Conservation (phyloP, 2,329 filamentous ascomycete species). For the Xylariaceae sp. region DNA sequence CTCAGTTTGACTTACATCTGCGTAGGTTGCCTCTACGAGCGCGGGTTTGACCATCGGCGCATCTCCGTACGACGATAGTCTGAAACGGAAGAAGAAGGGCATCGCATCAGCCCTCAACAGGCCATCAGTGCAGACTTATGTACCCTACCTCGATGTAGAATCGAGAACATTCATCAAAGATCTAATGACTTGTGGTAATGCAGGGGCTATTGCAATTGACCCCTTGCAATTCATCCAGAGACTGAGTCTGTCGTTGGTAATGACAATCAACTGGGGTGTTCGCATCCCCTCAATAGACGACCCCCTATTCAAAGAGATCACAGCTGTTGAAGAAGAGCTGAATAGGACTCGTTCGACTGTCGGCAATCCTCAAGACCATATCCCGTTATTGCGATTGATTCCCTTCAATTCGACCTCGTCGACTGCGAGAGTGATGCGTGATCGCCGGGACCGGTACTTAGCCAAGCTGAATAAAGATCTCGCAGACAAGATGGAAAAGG, state of each 20-base stretch:
- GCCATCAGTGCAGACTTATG: conserved; percentile 71
- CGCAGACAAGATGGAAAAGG: conserved; percentile 36
- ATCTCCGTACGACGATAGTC: conserved; percentile 79
- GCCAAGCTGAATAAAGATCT: conserved; percentile 63
- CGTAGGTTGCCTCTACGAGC: conserved; percentile 57
- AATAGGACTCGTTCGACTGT: conserved; percentile 74
- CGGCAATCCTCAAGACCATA: conserved; percentile 82
- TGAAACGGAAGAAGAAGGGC: conserved; percentile 71
- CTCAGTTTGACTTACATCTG: no score
- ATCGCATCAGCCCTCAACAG: conserved; percentile 75
- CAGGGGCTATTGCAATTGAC: conserved; percentile 62
- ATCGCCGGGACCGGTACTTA: conserved; percentile 63
- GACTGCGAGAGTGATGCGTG: conserved; percentile 61
- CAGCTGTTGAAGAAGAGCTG: conserved; percentile 69
- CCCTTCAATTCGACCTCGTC: conserved; percentile 29
- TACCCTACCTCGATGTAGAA: conserved; percentile 79
- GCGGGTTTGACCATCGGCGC: conserved; percentile 81
- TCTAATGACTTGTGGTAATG: conserved; percentile 59
- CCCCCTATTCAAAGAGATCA: conserved; percentile 67
- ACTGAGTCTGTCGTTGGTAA: conserved; percentile 67
- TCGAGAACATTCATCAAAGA: conserved; percentile 68
- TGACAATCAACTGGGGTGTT: conserved; percentile 76
- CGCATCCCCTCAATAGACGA: conserved; percentile 69
- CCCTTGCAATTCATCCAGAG: conserved; percentile 70
- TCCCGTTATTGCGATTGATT: conserved; percentile 69